Evolutionary conservation across 2,329 filamentous ascomycete species (phyloP).

Genomic region (Trichoderma simmonsii): DNA sequence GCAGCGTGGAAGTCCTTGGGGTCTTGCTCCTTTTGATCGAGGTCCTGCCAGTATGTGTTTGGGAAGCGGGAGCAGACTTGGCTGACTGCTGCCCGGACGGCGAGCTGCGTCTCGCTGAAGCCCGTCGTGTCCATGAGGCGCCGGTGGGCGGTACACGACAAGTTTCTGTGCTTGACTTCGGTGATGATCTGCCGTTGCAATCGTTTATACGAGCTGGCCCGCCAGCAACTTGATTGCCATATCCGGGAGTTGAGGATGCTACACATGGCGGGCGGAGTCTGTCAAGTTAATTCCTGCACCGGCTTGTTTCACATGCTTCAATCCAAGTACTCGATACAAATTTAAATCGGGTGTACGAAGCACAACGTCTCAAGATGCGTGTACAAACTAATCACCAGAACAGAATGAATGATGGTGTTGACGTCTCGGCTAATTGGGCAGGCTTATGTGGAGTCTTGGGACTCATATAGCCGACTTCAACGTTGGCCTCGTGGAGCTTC

Average conservation of each 20-base stretch:
- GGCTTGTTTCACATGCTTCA: neutral
- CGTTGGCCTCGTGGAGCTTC: neutral
- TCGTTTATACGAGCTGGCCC: neutral
- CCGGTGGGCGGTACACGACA: conserved; percentile 36
- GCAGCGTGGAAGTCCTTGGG: conserved; percentile 74
- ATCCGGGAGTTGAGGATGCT: neutral
- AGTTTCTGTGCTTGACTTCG: conserved; percentile 18
- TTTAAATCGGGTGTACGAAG: neutral
- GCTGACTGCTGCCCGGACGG: conserved; percentile 66
- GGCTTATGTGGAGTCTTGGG: neutral
- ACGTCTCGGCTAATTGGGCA: conserved; percentile 1
- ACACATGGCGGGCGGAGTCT: neutral
- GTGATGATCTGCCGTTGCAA: neutral
- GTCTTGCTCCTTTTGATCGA: conserved; percentile 66
- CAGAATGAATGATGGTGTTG: neutral
- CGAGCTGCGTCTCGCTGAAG: conserved; percentile 70
- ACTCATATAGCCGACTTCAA: conserved; percentile 11
- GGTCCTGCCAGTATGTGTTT: conserved; percentile 73
- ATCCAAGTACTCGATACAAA: neutral
- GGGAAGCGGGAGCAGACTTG: conserved; percentile 69
- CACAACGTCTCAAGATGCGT: neutral
- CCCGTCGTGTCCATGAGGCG: conserved; percentile 67
- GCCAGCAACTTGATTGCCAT: neutral
- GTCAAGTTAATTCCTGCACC: neutral
- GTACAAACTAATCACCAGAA: neutral